Evolutionary conservation across 2,329 filamentous ascomycete genomes (phyloP), one percentile per base, ranked within the genome.

Genomic region (Pyrenophora teres): DNA sequence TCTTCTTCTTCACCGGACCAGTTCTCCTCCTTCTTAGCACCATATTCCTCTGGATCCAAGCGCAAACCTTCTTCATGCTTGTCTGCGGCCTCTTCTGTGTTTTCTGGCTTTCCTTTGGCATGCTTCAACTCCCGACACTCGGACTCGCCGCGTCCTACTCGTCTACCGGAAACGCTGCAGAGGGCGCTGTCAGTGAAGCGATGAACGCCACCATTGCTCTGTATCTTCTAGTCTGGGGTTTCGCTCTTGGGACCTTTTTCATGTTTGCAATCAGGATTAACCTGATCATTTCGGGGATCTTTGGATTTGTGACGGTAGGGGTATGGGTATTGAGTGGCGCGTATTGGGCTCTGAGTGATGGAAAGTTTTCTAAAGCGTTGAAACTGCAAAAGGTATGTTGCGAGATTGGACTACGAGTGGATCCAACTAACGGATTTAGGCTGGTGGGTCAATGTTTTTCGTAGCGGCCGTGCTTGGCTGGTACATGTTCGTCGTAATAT

Each of bases 401-500:
- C 5, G 19, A 21, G 19, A 21, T 5, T 21, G 19, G 19, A 21
- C 19, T 25, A 25, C 23, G 23, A 25, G 8, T 7, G 23, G 23
- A 25, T 25, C 23, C 0, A 19, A 18, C 54, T 62, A 27, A 62
- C 31, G 4, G 5, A 7, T 1, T 2, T 3, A 75, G 72, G 61
- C 70, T 50, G 73, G 72, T 16, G 73, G 70, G 23, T 72, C 72
- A 6, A 38, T 75, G 4, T 48, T 75, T 4, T 82, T 83, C 50
- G 66, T 80, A 1, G 77, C 80, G 1, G 78, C 74, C 0, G 18
- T 75, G 0, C 57, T 82, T 4, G 80, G 80, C 1, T 83, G 79
- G 77, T 82, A 82, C 53, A 80, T 81, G 68, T 77, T 77, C 8
- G 76, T 81, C 41, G 79, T 81, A 4, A 81, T 82, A 50, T 81